These are phyloP conservation scores for Tympanopsis confertula DNA, from an alignment of 2,329 filamentous ascomycete genomes.

Conservation along the genomic window DNA sequence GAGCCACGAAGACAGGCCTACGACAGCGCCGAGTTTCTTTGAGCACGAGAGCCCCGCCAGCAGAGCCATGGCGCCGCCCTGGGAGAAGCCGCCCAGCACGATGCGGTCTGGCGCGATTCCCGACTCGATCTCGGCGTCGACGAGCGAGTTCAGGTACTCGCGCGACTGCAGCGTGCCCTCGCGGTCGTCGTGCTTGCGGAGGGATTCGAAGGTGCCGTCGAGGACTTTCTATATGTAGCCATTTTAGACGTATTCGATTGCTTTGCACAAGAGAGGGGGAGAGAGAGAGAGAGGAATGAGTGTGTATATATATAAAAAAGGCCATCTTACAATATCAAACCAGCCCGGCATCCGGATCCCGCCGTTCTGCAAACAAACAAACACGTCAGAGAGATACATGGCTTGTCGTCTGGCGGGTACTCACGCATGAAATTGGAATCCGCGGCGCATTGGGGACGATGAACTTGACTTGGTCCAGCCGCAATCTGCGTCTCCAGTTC, in stretches of 20 bases:
- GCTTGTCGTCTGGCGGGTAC: slow-evolving; percentile 12
- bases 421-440: slow-evolving; percentile 75
- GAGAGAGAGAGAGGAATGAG: slow-evolving; percentile 5
- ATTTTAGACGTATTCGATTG: not conserved
- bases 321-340: slow-evolving; percentile 61
- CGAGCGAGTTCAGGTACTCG: slow-evolving; percentile 66
- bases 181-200: slow-evolving; percentile 46
- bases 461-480: slow-evolving; percentile 84
- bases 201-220: slow-evolving; percentile 16
- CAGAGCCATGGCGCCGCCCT: slow-evolving; percentile 80
- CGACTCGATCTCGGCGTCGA: slow-evolving; percentile 67
- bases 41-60: slow-evolving; percentile 63
- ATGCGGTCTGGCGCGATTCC: slow-evolving; percentile 77
- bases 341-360: slow-evolving; percentile 77
- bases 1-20: slow-evolving; percentile 75
- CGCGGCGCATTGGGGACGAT: slow-evolving; percentile 82
- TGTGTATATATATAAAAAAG: not conserved
- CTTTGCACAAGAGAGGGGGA: slow-evolving; percentile 6
- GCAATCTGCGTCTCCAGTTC: slow-evolving; percentile 70
- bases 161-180: slow-evolving; percentile 62
- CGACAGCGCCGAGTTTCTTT: slow-evolving; percentile 72
- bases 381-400: not conserved
- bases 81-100: slow-evolving; percentile 72
- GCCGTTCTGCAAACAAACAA: slow-evolving; percentile 39
- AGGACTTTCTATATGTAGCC: slow-evolving; percentile 11